Evolutionary conservation across 176 grass and related monocot species (phyloP).

Genomic region (Echinochloa phyllopogon): DNA sequence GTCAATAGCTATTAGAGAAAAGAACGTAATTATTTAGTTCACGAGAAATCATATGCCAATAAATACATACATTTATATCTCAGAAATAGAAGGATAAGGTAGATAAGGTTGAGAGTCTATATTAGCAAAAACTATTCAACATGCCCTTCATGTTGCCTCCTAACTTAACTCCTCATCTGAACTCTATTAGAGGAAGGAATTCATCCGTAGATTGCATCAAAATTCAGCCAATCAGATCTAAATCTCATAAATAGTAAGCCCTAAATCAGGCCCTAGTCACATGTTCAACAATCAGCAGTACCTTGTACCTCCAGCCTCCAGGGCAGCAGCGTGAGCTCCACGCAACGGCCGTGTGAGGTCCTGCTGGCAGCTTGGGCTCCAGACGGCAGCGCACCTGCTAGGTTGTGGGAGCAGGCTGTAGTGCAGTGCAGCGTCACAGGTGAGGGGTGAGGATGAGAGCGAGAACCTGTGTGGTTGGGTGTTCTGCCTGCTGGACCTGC

Average conservation of each 20-base stretch:
- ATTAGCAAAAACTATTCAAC: background rate
- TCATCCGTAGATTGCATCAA: background rate
- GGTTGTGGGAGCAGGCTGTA: background rate
- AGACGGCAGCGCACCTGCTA: background rate
- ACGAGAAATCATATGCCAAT: background rate
- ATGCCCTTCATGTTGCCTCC: background rate
- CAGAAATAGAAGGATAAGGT: background rate
- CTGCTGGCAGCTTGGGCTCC: background rate
- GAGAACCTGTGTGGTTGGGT: background rate
- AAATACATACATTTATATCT: background rate
- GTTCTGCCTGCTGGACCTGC: background rate
- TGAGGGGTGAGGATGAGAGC: background rate
- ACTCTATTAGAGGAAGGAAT: background rate
- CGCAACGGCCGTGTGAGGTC: background rate
- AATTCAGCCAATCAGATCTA: background rate
- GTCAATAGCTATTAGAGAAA: slow-evolving; percentile 15
- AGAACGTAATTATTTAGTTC: background rate
- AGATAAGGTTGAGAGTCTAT: background rate
- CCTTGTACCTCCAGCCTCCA: background rate
- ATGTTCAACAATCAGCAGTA: background rate
- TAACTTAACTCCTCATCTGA: background rate
- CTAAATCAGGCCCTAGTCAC: background rate
- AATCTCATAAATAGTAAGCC: background rate
- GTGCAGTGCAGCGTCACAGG: background rate
- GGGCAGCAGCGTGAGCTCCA: background rate